These are phyloP conservation scores for Hypholoma fasciculare DNA, from an alignment of 768 basidiomycete species.

Conservation along the genomic window DNA sequence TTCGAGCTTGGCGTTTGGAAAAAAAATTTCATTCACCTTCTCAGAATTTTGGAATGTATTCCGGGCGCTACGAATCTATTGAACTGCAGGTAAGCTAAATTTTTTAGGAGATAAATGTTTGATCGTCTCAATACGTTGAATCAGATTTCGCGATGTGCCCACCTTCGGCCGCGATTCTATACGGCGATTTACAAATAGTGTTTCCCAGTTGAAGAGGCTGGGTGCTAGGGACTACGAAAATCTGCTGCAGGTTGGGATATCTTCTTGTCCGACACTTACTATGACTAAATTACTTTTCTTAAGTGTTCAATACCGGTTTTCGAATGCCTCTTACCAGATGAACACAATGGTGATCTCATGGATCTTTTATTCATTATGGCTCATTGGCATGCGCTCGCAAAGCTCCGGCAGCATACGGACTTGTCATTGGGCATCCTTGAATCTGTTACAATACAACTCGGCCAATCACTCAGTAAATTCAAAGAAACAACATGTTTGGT, in stretches of 20 bases:
- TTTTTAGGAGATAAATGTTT: not conserved
- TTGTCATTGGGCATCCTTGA: conserved; percentile 26
- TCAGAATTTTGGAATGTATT: conserved; percentile 28
- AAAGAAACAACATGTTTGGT: conserved; percentile 9
- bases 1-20: conserved; percentile 41
- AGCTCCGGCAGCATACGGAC: conserved; percentile 33
- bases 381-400: conserved; percentile 35
- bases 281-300: not conserved
- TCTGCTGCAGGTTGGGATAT: conserved; percentile 34
- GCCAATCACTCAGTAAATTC: conserved; percentile 23
- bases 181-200: conserved; percentile 30
- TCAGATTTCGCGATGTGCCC: conserved; percentile 24
- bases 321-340: conserved; percentile 33
- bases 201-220: conserved; percentile 32
- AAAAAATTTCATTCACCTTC: conserved; percentile 31
- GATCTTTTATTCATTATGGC: conserved; percentile 28
- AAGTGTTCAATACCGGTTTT: conserved; percentile 34
- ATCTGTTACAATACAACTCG: conserved; percentile 26
- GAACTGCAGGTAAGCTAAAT: conserved; percentile 12
- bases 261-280: not conserved
- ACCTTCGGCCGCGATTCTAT: conserved; percentile 34
- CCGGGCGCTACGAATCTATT: conserved; percentile 3
- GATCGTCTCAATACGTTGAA: not conserved
- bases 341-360: conserved; percentile 24
- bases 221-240: conserved; percentile 43